phyloP scores from a whole-genome alignment of 2,329 filamentous ascomycete genomes.

The Geosmithia morbida region DNA sequence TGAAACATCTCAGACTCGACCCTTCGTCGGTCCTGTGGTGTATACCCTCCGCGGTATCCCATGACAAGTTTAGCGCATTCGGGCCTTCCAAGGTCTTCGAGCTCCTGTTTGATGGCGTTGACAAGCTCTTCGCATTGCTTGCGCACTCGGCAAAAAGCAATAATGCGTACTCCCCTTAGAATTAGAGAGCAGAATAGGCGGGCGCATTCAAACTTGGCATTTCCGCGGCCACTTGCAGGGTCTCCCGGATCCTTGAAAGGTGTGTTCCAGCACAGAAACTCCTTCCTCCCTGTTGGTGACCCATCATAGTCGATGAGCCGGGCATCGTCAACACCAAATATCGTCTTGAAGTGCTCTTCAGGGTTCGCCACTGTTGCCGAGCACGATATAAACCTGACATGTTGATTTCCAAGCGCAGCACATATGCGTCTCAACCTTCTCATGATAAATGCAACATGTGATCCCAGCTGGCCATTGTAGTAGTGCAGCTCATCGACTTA shows the following conservation, averaged over 20 bases:
- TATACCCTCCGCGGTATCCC: constrained; percentile 93
- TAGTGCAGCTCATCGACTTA: constrained; percentile 78
- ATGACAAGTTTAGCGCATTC: constrained; percentile 74
- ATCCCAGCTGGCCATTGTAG: constrained; percentile 89
- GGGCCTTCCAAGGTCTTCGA: constrained; percentile 54
- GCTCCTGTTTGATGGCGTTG: constrained; percentile 63
- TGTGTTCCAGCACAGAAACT: constrained; percentile 97
- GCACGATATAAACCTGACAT: constrained; percentile 84
- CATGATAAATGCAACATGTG: constrained; percentile 93
- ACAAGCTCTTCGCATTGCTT: constrained; percentile 81
- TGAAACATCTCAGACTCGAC: constrained; percentile 98
- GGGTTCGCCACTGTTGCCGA: constrained; percentile 95
- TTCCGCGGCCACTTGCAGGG: constrained; percentile 72
- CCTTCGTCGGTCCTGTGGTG: constrained; percentile 69
- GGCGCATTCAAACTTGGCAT: constrained; percentile 73
- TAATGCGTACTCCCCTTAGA: constrained; percentile 75
- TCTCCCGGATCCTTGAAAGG: constrained; percentile 84
- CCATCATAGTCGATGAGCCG: constrained; percentile 80
- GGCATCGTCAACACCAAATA: constrained; percentile 81
- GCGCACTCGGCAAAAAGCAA: constrained; percentile 81
- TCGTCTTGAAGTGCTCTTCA: constrained; percentile 75
- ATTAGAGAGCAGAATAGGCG: constrained; percentile 83
- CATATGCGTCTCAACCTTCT: constrained; percentile 75
- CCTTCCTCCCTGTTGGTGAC: constrained; percentile 77
- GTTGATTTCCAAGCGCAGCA: constrained; percentile 73